These are phyloP conservation scores for Ambrosia artemisiifolia DNA, from an alignment of 129 eudicot species.

Conservation along the genomic window DNA sequence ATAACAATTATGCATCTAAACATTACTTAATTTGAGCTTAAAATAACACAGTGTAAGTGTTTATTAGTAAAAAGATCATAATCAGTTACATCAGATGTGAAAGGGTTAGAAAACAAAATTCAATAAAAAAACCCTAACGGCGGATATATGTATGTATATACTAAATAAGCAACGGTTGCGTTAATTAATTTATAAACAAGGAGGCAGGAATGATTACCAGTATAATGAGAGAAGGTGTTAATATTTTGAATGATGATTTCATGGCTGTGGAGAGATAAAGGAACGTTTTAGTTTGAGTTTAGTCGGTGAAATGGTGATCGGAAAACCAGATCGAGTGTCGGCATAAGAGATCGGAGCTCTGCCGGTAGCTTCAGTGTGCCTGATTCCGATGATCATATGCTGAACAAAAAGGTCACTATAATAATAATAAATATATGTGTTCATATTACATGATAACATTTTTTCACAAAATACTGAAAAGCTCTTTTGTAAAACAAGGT, in stretches of 20 bases:
- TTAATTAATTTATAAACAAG: not conserved
- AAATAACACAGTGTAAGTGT: not conserved
- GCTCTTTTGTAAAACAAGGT: no score
- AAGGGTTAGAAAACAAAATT: not conserved
- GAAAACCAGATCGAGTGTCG: slow-evolving; percentile 24
- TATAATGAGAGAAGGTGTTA: slow-evolving; percentile 13
- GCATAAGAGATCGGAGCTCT: slow-evolving; percentile 10
- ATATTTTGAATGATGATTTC: slow-evolving; percentile 15
- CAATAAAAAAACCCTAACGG: slow-evolving; percentile 19
- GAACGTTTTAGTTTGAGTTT: slow-evolving; percentile 3
- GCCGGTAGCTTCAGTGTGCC: slow-evolving; percentile 18
- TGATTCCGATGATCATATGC: slow-evolving; percentile 19
- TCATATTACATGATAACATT: not conserved
- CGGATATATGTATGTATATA: slow-evolving; percentile 4
- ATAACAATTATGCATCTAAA: slow-evolving; percentile 3
- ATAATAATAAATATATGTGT: no score
- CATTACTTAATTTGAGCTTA: not conserved
- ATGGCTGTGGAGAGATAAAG: slow-evolving; percentile 12
- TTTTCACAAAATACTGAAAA: not conserved
- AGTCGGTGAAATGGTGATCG: slow-evolving; percentile 1
- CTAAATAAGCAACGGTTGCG: not conserved
- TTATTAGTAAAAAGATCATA: not conserved
- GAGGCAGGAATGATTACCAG: slow-evolving; percentile 18
- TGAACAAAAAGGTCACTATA: not conserved
- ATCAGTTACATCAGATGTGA: slow-evolving; percentile 9